Conservation (phyloP, 495 filamentous ascomycete genomes). For the Neurospora africana region DNA sequence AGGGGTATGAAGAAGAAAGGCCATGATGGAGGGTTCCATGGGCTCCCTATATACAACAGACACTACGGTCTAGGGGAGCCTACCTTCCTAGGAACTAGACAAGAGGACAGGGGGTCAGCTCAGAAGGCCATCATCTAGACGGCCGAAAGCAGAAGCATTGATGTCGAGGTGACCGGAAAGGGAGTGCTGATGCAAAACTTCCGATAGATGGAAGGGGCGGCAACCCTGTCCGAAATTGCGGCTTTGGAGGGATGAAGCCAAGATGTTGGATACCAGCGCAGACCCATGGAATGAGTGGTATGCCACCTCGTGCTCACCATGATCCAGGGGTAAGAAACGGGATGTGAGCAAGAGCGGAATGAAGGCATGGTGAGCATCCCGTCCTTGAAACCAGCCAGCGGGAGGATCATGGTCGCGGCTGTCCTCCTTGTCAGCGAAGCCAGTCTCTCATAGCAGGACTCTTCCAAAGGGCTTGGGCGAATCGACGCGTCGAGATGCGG, state of each 20-base stretch:
- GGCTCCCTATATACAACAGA: conserved; percentile 1
- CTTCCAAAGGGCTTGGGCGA: not conserved
- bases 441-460: no score
- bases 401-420: not conserved
- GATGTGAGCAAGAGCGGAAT: not conserved
- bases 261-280: not conserved
- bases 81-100: not conserved
- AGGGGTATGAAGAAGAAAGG: conserved; percentile 1
- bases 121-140: not conserved
- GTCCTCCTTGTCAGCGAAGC: not conserved
- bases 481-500: not conserved
- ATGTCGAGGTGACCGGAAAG: not conserved
- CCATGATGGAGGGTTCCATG: conserved; percentile 3
- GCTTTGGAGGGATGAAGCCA: conserved; percentile 7
- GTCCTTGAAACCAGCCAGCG: not conserved
- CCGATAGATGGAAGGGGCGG: conserved; percentile 16
- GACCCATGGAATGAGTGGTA: not conserved
- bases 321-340: not conserved
- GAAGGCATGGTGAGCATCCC: not conserved
- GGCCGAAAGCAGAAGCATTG: not conserved
- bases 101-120: not conserved
- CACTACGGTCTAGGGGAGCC: not conserved
- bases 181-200: conserved; percentile 1
- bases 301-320: not conserved
- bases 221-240: conserved; percentile 19